Conservation (phyloP, 805 yeast species). For the Candida maris region DNA sequence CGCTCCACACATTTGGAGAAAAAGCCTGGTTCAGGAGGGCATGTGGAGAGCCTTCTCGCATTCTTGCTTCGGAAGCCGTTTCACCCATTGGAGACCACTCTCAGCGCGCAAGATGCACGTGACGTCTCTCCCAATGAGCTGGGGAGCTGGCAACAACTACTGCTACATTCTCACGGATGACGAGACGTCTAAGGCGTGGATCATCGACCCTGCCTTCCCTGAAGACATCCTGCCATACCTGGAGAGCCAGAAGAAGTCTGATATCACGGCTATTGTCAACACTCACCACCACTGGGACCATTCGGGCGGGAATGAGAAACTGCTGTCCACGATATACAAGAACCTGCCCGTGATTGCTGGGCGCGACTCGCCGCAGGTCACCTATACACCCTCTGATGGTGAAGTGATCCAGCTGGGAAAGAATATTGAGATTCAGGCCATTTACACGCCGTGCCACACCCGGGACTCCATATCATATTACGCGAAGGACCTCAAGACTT, state of each 20-base stretch:
- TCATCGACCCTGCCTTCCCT: constrained; percentile 93
- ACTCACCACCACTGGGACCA: constrained; percentile 98
- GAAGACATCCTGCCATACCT: constrained; percentile 54
- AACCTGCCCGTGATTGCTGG: constrained; percentile 78
- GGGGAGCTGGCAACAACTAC: constrained; percentile 93
- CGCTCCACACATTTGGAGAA: no score
- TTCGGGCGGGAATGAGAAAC: constrained; percentile 71
- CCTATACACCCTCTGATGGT: constrained; percentile 63
- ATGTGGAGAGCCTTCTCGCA: no score
- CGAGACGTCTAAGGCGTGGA: constrained; percentile 63
- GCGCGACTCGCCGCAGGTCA: constrained; percentile 68
- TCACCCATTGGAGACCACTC: no score
- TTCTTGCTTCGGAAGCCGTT: no score
- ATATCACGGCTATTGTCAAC: constrained; percentile 76
- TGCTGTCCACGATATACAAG: constrained; percentile 32
- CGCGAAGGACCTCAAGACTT: constrained; percentile 59
- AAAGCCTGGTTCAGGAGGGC: no score
- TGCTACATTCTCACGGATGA: constrained; percentile 75
- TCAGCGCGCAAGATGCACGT: constrained; percentile 61
- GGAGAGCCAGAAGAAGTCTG: constrained; percentile 30
- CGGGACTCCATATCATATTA: constrained; percentile 92
- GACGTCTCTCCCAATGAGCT: constrained; percentile 82
- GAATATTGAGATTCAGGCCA: constrained; percentile 63
- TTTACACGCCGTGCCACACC: constrained; percentile 97
- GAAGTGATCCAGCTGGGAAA: constrained; percentile 63